A percentile compares a stretch with the other conserved stretches of the same genome.
These are phyloP conservation scores for Massospora cicadina DNA, from an alignment of 371 early-diverging fungal species.

Conservation along the genomic window DNA sequence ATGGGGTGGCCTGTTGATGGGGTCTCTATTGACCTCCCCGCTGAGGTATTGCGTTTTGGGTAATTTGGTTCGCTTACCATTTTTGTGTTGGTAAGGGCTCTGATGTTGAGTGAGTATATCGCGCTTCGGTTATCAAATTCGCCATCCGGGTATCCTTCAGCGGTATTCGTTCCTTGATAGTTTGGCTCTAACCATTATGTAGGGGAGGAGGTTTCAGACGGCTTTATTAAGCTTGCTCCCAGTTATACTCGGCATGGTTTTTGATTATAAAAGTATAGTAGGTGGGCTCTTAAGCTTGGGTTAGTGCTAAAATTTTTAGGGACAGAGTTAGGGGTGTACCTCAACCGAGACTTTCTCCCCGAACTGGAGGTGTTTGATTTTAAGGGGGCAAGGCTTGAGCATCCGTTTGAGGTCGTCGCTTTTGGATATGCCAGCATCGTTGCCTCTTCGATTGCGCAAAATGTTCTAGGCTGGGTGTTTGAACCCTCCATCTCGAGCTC, in stretches of 20 bases:
- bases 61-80: not conserved
- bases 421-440: conserved; percentile 1
- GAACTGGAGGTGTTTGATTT: not conserved
- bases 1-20: not conserved
- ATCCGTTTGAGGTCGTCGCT: not conserved
- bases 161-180: not conserved
- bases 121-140: not conserved
- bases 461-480: not conserved
- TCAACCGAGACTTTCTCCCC: conserved; percentile 6
- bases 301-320: not conserved
- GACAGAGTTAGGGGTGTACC: not conserved
- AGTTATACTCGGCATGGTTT: not conserved
- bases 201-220: not conserved
- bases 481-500: not conserved
- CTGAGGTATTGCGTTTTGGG: not conserved
- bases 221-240: conserved; percentile 3
- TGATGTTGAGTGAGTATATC: conserved; percentile 6
- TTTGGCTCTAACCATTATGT: not conserved
- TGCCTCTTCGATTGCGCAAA: not conserved
- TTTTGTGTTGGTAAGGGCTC: not conserved
- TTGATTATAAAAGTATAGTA: not conserved
- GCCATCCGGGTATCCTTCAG: not conserved
- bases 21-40: conserved; percentile 4
- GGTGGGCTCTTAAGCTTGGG: not conserved
- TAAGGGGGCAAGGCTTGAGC: not conserved